Conservation (phyloP, 163 green algal genomes). For the Trebouxia gelatinosa region DNA sequence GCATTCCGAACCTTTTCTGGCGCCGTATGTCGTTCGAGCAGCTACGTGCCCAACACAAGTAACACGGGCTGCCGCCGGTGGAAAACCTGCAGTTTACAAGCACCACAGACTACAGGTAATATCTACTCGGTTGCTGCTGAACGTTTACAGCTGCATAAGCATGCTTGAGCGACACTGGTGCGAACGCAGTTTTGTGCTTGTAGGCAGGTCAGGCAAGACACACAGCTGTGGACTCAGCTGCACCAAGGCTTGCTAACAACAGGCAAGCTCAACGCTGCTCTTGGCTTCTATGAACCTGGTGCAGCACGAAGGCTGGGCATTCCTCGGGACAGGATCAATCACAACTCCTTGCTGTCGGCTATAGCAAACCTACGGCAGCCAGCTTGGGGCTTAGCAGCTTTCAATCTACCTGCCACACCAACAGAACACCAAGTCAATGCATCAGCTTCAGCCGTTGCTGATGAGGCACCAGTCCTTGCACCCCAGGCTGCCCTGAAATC, state of each 20-base stretch:
- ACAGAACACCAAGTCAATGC: too few species aligned
- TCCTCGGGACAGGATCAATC: neutral
- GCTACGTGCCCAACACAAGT: neutral
- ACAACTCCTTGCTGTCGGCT: neutral
- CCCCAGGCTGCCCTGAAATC: too few species aligned
- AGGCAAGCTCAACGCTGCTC: neutral
- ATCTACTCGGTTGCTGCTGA: neutral
- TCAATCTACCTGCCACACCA: too few species aligned
- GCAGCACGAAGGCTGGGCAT: neutral
- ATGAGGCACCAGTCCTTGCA: too few species aligned
- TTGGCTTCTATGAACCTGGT: neutral
- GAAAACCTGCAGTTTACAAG: neutral
- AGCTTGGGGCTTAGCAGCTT: too few species aligned
- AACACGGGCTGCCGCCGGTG: neutral
- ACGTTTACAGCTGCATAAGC: neutral
- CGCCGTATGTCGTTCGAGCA: neutral
- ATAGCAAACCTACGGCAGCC: neutral
- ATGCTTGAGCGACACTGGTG: neutral
- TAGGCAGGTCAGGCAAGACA: neutral
- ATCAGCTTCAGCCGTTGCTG: too few species aligned
- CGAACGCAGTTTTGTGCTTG: neutral
- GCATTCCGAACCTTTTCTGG: neutral
- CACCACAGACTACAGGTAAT: neutral
- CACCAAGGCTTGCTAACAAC: neutral
- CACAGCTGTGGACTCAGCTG: neutral